Evolutionary conservation across 768 basidiomycete species (phyloP), one percentile per base, ranked within the genome.

Genomic region (Phlebiopsis flavidoalba): DNA sequence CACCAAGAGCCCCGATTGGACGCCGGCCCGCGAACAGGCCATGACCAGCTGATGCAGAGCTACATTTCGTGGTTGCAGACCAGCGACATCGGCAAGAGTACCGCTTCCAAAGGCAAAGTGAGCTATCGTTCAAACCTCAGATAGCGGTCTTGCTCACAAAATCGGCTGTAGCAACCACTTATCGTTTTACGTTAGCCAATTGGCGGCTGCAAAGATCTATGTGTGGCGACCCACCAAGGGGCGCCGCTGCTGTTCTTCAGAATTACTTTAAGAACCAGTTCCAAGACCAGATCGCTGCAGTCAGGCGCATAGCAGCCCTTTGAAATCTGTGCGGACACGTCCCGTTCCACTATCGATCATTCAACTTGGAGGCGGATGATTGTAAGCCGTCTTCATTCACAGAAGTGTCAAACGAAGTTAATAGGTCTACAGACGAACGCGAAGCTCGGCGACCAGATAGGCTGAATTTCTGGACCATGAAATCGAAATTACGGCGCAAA

Each of bases 341-440:
- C 12, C 83, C 84, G 5, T 81, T 67, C 65, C 84, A 85, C 65
- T 86, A 86, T 66, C 77, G 83, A 7, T 77, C 75, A 53, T 86
- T 83, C 74, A 85, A 85, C 63, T 69, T 85, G 8, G 82, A 83
- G 60, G 84, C 82, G 0, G n/a, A 70, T 85, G 72, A 80, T 83
- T 62, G 82, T 81, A 62, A 76, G 80, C 68, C 21, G 24, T 43
- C 21, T 15, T 10, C 17, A 26, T 6, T 61, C 36, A 14, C 45
- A 6, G 11, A 24, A 19, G 5, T 43, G 24, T 36, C 33, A 22
- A 2, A 5, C 26, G 3, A 2, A 31, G 6, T 31, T 31, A 2
- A 31, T 6, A 31, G 26, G 26, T 58, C 7, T 50, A 0, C 53
- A 84, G 81, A 78, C 77, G 24, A 75, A 78, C 65, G 83, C 83